Evolutionary conservation across 2,329 filamentous ascomycete genomes (phyloP).

Genomic region (Ceratocystis albifundus): DNA sequence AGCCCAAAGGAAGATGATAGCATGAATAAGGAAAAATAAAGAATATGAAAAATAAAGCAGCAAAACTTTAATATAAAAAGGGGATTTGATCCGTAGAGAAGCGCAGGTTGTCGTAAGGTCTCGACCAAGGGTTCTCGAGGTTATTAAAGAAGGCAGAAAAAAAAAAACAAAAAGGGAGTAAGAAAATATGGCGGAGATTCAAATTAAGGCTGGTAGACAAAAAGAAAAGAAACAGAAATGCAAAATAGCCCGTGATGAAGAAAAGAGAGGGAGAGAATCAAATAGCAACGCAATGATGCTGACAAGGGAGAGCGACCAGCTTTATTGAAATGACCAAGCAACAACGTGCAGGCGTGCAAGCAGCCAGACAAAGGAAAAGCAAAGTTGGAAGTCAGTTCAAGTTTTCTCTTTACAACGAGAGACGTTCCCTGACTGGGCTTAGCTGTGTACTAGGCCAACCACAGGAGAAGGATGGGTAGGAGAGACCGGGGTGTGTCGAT

Average conservation of each 20-base stretch:
- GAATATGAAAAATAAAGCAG: slow-evolving; percentile 7
- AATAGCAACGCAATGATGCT: neutral
- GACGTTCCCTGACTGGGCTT: neutral
- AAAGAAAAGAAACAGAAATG: slow-evolving; percentile 14
- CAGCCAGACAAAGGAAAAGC: slow-evolving; percentile 5
- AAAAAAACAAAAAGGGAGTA: neutral
- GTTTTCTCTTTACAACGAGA: too few species aligned
- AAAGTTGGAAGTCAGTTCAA: neutral
- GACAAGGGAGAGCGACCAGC: slow-evolving; percentile 2
- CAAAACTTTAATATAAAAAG: neutral
- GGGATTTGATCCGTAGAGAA: too few species aligned
- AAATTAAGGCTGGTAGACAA: neutral
- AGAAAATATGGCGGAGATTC: neutral
- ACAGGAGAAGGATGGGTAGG: neutral
- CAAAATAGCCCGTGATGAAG: slow-evolving; percentile 8
- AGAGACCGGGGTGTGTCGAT: slow-evolving; percentile 13
- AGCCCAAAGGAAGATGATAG: neutral
- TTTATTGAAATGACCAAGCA: slow-evolving; percentile 14
- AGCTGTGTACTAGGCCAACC: neutral
- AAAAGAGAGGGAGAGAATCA: neutral
- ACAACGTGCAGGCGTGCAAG: slow-evolving; percentile 2
- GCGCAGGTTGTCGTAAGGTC: too few species aligned
- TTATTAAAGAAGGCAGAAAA: neutral
- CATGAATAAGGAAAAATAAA: neutral
- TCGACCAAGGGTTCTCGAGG: too few species aligned